These are phyloP conservation scores for Diaporthe ampelina DNA, from an alignment of 2,329 filamentous ascomycete genomes.

Conservation along the genomic window DNA sequence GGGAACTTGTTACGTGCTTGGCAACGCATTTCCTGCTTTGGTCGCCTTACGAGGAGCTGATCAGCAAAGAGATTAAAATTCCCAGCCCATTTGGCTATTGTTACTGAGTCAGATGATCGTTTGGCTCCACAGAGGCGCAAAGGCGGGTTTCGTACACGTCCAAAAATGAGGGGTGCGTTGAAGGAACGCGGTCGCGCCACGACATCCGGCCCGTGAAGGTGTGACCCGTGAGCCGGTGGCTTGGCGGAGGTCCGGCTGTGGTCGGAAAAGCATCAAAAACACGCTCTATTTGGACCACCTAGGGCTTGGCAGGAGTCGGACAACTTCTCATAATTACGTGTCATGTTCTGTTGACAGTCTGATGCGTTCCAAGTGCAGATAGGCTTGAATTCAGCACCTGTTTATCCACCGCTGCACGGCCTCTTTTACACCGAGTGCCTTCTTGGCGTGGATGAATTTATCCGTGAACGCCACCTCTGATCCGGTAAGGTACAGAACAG, in stretches of 20 bases:
- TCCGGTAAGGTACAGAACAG: background rate
- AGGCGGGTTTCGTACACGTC: too few relatives aligned
- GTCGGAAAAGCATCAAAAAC: background rate
- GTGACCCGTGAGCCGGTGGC: background rate
- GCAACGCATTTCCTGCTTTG: too few relatives aligned
- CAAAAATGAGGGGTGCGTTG: background rate
- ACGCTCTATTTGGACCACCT: background rate
- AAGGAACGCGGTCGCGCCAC: background rate
- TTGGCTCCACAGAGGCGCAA: background rate
- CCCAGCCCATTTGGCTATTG: too few relatives aligned
- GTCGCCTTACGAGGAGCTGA: too few relatives aligned
- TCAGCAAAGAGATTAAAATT: too few relatives aligned
- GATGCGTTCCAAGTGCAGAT: background rate
- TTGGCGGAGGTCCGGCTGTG: background rate
- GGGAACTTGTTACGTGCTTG: too few relatives aligned
- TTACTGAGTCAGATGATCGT: too few relatives aligned
- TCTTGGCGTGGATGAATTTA: conserved; percentile 24
- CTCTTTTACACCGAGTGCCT: conserved; percentile 17
- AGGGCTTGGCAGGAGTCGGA: background rate
- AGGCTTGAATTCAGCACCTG: background rate
- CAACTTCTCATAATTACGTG: conserved; percentile 4
- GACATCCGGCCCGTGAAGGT: too few relatives aligned
- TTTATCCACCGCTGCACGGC: conserved; percentile 14
- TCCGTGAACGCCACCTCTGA: conserved; percentile 12
- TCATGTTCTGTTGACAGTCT: background rate